phyloP scores from a whole-genome alignment of 306 rosid genomes.

The Quercus alba region DNA sequence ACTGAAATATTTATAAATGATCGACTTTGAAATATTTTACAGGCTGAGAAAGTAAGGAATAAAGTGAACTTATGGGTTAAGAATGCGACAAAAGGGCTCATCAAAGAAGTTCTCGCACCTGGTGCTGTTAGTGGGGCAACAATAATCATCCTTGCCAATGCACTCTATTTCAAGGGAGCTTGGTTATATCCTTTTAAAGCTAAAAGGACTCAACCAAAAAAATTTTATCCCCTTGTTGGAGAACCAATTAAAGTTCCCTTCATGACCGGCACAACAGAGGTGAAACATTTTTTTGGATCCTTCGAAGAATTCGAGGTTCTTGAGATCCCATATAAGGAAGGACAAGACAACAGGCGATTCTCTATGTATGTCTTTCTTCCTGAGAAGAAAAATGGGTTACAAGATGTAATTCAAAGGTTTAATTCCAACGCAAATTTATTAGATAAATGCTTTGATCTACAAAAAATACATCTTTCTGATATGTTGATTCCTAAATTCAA shows the following conservation, averaged over 20 bases:
- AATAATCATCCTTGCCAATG: no score
- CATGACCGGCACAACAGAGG: background rate
- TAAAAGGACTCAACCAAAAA: no score
- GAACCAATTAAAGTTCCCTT: conserved; percentile 11
- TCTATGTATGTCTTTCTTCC: conserved; percentile 31
- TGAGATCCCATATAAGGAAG: conserved; percentile 1
- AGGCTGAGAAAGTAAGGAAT: no score
- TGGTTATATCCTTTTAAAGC: no score
- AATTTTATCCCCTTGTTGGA: background rate
- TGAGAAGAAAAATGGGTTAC: conserved; percentile 13
- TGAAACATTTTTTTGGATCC: background rate
- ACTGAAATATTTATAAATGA: no score
- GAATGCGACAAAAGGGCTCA: no score
- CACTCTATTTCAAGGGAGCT: no score
- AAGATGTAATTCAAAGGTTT: background rate
- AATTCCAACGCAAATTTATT: background rate
- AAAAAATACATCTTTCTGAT: background rate
- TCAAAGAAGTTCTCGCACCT: no score
- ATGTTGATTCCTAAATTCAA: no score
- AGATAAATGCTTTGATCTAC: background rate
- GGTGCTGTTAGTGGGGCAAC: no score
- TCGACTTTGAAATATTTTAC: no score
- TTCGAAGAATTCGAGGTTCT: conserved; percentile 2
- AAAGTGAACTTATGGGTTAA: no score
- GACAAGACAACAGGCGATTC: background rate